Evolutionary conservation across 1,284 basidiomycete genomes (phyloP), one percentile per base, ranked within the genome.

Genomic region (Austroboletus niveus): DNA sequence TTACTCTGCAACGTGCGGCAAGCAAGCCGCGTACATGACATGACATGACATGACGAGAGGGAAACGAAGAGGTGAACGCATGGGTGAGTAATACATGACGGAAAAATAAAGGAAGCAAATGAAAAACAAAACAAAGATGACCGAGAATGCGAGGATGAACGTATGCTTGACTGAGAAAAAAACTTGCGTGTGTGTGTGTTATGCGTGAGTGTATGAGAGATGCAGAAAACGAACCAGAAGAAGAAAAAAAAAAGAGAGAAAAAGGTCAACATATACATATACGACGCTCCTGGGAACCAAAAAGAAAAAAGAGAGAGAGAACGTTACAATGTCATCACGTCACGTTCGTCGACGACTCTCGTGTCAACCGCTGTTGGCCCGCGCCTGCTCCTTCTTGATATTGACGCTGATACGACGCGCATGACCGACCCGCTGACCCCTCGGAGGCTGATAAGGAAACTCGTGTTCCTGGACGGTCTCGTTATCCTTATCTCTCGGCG

Each of bases 341-440:
- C 31, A 8, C 31, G 7, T n/a, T 24, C 22, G 22, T 24, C 22
- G 22, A 24, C 22, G 22, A 5, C 22, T 24, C 22, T 5, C 22
- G 22, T 17, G 10, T 64, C 47, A 68, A 11, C 51, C 52, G 15
- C 54, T 56, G 22, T 41, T 53, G 17, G 35, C 20, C 1, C 44
- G 52, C 52, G 20, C 35, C 1, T 56, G 52, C 42, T 20, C 38
- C 1, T 56, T 65, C 56, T 70, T 72, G 53, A 71, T 48, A 46
- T 60, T 54, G 51, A 73, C 60, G 27, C 67, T 73, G 53, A 73
- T 67, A 30, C 70, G 65, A 42, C 69, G 61, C 6, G 59, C 60
- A 20, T 72, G 70, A 14, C 70, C 69, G 1, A 62, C 53, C 9
- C 48, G 55, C 49, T 67, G 66, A 31, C 56, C 57, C 38, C 59